Evolutionary conservation across 1,284 basidiomycete species (phyloP), one percentile per base, ranked within the genome.

Genomic region (Testicularia cyperi): DNA sequence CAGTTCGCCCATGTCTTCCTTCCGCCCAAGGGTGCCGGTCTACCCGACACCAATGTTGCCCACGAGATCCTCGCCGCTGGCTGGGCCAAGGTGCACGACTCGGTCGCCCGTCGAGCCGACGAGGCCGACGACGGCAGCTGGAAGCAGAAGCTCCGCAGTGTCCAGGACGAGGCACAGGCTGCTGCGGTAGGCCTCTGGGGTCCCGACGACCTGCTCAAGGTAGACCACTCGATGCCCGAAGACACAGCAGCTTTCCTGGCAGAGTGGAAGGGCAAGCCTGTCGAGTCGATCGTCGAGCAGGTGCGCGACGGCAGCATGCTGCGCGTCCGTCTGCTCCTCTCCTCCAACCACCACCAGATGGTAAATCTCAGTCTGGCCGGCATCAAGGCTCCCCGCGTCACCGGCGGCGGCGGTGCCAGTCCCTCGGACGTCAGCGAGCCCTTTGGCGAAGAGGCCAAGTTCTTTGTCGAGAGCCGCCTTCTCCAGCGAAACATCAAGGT

Each of bases 221-320:
- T 72, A 6, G 45, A 66, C 65, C 86, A 92, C 78, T 84, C 84
- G 43, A 96, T 96, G 92, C 92, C 92, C 3, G 91, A 96, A 76
- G 65, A 69, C 43, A 87, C 91, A 1, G 85, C 88, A 67, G 85
- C 85, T 2, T 97, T 97, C 79, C 83, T 98, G 23, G 81, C 83
- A 7, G 88, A 95, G 75, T 88, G 90, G 85, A 95, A 92, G 77
- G 90, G 88, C 24, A 88, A 90, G 76, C 80, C 84, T 9, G 80
- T 97, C 53, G 90, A 96, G 72, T 89, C 89, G 86, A 78, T 68
- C 79, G 89, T 98, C 52, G 94, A 98, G 78, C 86, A 89, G 78
- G 91, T 97, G 44, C 84, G 88, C 41, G 92, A 98, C 75, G 94
- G 92, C 36, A 88, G 88, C 29, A 92, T 90, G 38, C 80, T 97